Evolutionary conservation across 345 rosid species (phyloP).

Genomic region (Microthlaspi erraticum): DNA sequence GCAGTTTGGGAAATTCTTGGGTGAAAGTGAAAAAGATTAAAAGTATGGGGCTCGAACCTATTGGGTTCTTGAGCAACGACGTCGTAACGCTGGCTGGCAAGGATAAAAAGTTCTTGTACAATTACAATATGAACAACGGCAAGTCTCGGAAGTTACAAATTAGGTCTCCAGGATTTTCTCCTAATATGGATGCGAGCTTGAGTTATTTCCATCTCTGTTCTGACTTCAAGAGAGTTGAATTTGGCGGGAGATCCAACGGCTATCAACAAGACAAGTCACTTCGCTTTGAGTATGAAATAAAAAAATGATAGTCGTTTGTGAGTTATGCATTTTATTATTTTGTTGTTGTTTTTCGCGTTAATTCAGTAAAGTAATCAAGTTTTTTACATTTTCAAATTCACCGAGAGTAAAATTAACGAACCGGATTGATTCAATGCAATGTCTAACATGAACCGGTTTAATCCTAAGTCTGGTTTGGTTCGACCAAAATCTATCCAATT

Average conservation of each 20-base stretch:
- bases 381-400: no score
- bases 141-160: background rate
- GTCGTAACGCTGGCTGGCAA: background rate
- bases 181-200: constrained; percentile 12
- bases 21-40: no score
- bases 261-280: background rate
- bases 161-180: background rate
- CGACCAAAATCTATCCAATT: background rate
- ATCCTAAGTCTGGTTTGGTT: background rate
- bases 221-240: constrained; percentile 19
- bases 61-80: constrained; percentile 4
- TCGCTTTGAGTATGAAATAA: no score
- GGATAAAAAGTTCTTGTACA: background rate
- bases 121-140: background rate
- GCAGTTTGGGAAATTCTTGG: no score
- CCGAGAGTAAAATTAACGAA: no score
- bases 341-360: background rate
- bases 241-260: background rate
- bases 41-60: background rate
- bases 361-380: no score
- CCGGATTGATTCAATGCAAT: no score
- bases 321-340: background rate
- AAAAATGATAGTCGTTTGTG: no score
- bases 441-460: background rate
- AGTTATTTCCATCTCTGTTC: no score